Base-by-base conservation (phyloP, 805 yeast species). In the Saccharomycopsis fodiens region DNA sequence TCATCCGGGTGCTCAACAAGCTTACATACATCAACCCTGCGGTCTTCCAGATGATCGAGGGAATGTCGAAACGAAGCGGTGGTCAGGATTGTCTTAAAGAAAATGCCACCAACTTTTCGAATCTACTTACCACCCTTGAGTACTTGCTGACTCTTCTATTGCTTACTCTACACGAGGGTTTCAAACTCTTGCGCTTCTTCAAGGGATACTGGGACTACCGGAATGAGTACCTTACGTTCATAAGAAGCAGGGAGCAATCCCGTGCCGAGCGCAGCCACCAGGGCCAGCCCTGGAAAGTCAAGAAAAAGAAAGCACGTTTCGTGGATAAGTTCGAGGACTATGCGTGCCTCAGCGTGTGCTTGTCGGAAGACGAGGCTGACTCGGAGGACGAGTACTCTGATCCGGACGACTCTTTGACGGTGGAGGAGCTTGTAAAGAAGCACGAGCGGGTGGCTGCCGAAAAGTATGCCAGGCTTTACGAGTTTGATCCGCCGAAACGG, bases 321-420 rank as follows among this genome's bases (percentile, higher is more conserved):
- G 20, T 6, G 12, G 22, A 43, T 10, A 49, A 42, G 25, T 46
- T 46, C 39, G 52, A 47, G 20, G 41, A 50, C 15, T 50, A 23
- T 36, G 45, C 34, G 3, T 47, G 41, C 25, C 39, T 47, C 5
- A 32, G 44, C 29, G 16, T 50, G n/a, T 50, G 53, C 16, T 13
- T 41, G 13, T 50, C 53, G n/a, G 53, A 50, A 27, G 30, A 38
- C 15, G 51, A 46, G 44, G 15, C 20, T 13, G 49, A 36, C n/a
- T 42, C 42, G 19, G 36, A 38, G 10, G 47, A 39, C 10, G n/a
- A 16, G 5, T 49, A 49, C 35, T 50, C 53, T 6, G 53, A 50
- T 21, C 39, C 42, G 3, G 53, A 50, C 3, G 38, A 46, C 30
- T 34, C 43, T 16, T 21, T 41, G 19, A 15, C 48, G 1, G 17